A percentile compares a stretch with the other conserved stretches of the same genome.
Evolutionary conservation across 1,139 yeast species (phyloP).

Genomic region (Debaryomycetaceae sp.): DNA sequence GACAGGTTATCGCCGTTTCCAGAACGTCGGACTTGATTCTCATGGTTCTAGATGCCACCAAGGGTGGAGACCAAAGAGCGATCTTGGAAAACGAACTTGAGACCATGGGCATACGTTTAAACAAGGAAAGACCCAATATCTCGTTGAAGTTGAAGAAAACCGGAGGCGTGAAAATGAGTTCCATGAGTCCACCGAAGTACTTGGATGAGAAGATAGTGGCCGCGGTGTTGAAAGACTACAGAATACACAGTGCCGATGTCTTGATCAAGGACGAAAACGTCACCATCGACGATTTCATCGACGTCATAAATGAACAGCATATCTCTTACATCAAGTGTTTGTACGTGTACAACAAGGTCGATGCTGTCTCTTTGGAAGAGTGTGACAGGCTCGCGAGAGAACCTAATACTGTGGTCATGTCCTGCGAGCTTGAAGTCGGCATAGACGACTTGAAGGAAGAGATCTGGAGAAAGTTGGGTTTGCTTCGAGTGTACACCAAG

Average conservation of each 20-base stretch:
- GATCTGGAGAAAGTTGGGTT: conserved; percentile 84
- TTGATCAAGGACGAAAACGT: conserved; percentile 83
- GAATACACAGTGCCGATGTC: conserved; percentile 91
- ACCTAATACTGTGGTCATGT: conserved; percentile 90
- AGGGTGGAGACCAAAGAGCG: conserved; percentile 81
- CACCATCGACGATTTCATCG: conserved; percentile 92
- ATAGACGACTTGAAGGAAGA: conserved; percentile 84
- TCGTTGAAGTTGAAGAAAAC: conserved; percentile 75
- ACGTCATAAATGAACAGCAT: conserved; percentile 81
- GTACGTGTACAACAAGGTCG: conserved; percentile 92
- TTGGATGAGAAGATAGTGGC: conserved; percentile 78
- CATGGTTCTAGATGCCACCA: conserved; percentile 95
- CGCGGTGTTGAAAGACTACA: conserved; percentile 78
- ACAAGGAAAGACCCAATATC: conserved; percentile 78
- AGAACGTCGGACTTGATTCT: conserved; percentile 89
- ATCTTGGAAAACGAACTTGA: conserved; percentile 88
- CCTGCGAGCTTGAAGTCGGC: conserved; percentile 85
- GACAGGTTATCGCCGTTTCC: conserved; percentile 95
- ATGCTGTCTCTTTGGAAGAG: conserved; percentile 92
- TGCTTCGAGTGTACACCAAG: conserved; percentile 82
- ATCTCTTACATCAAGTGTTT: conserved; percentile 87
- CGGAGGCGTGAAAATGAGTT: conserved; percentile 86
- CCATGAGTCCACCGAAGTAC: conserved; percentile 76
- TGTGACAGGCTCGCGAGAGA: conserved; percentile 87
- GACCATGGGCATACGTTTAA: conserved; percentile 88